Conservation (phyloP, 2,329 filamentous ascomycete genomes). For the Lachnellula suecica region DNA sequence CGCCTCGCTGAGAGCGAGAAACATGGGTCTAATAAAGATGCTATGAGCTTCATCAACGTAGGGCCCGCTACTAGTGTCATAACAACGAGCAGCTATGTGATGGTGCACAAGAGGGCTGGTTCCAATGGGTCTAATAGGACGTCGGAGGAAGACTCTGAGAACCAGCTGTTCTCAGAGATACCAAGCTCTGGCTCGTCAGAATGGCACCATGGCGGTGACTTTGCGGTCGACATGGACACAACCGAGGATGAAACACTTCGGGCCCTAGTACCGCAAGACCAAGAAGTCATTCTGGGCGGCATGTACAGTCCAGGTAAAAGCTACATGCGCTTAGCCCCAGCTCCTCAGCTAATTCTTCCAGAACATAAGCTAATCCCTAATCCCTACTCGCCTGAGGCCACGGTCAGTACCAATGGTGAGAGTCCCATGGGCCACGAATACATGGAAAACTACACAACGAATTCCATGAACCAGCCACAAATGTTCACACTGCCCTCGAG, state of each 20-base stretch:
- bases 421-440: slow-evolving; percentile 4
- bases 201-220: slow-evolving; percentile 7
- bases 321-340: background rate
- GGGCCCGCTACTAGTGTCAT: slow-evolving; percentile 2
- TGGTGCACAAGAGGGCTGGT: slow-evolving; percentile 9
- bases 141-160: slow-evolving; percentile 6
- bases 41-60: slow-evolving; percentile 8
- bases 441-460: slow-evolving; percentile 4
- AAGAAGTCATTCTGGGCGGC: slow-evolving; percentile 7
- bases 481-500: background rate
- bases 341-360: background rate
- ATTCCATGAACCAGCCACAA: background rate
- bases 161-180: slow-evolving; percentile 7
- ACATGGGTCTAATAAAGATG: background rate
- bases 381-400: slow-evolving; percentile 5
- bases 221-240: slow-evolving; percentile 8
- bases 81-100: slow-evolving; percentile 7
- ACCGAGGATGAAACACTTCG: slow-evolving; percentile 5
- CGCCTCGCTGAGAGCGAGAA: background rate
- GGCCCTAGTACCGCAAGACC: slow-evolving; percentile 8
- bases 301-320: slow-evolving; percentile 8
- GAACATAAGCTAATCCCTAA: slow-evolving; percentile 3
- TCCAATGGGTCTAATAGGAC: slow-evolving; percentile 7
- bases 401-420: slow-evolving; percentile 1
- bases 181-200: slow-evolving; percentile 10